Conservation (phyloP, 768 basidiomycete species). For the Lyophyllum atratum region DNA sequence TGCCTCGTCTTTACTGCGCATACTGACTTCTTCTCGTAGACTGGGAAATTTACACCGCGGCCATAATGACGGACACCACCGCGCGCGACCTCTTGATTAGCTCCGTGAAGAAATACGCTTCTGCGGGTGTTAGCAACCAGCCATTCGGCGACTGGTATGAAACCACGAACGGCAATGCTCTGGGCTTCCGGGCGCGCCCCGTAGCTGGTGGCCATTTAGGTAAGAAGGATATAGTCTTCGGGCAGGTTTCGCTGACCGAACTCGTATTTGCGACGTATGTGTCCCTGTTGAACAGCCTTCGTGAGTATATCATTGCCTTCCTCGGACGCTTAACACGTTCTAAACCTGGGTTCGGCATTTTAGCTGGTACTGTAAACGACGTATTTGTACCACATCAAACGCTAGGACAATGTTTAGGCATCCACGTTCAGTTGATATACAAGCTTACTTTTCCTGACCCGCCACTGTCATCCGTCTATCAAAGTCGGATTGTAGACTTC, state of each 20-base stretch:
- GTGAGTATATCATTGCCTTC: neutral
- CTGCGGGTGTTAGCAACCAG: conserved; percentile 43
- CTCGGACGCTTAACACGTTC: neutral
- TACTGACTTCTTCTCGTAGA: conserved; percentile 30
- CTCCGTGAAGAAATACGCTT: conserved; percentile 50
- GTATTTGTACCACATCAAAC: neutral
- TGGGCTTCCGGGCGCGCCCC: conserved; percentile 56
- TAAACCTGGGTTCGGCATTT: neutral
- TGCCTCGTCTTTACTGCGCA: neutral
- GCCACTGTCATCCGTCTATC: neutral
- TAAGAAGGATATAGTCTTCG: conserved; percentile 15
- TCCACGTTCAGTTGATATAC: neutral
- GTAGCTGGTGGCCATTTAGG: conserved; percentile 59
- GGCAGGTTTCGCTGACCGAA: neutral
- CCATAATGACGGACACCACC: conserved; percentile 45
- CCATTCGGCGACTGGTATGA: conserved; percentile 57
- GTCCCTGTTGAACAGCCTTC: neutral
- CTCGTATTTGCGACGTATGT: neutral
- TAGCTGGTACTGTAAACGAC: neutral
- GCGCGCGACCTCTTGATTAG: conserved; percentile 53
- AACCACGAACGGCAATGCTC: conserved; percentile 45
- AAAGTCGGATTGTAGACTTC: neutral
- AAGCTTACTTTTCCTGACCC: neutral
- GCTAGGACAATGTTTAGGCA: neutral
- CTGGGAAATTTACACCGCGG: conserved; percentile 63